A percentile compares a stretch with the other conserved stretches of the same genome.
Conservation (phyloP, 441 rosid species). For the Eutrema salsugineum region DNA sequence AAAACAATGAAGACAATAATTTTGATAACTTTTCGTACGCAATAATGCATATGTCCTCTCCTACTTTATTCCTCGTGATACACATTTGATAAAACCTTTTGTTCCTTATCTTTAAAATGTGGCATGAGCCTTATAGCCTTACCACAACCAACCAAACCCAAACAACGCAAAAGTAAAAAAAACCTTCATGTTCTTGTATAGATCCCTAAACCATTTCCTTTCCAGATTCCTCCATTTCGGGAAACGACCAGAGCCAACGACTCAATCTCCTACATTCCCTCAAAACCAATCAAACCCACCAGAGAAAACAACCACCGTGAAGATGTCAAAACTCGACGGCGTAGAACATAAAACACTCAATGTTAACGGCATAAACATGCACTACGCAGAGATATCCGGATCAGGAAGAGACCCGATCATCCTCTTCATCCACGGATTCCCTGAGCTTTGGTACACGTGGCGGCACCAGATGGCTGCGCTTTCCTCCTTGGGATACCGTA, state of each 20-base stretch:
- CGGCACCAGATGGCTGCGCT: slow-evolving; percentile 67
- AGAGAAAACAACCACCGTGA: not conserved
- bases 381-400: slow-evolving; percentile 47
- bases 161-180: not conserved
- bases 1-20: not conserved
- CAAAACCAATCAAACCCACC: not conserved
- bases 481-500: slow-evolving; percentile 63
- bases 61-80: not conserved
- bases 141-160: not conserved
- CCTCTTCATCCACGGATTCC: slow-evolving; percentile 75
- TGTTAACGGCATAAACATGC: slow-evolving; percentile 71
- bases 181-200: slow-evolving; percentile 1
- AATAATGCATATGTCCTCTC: not conserved
- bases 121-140: not conserved
- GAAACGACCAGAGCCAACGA: not conserved
- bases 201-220: not conserved
- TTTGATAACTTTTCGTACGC: not conserved
- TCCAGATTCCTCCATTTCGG: not conserved
- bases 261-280: not conserved
- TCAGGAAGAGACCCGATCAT: slow-evolving; percentile 39
- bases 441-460: slow-evolving; percentile 84
- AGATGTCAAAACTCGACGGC: slow-evolving; percentile 15
- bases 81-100: not conserved
- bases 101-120: not conserved
- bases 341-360: slow-evolving; percentile 43